Conservation (phyloP, 2,329 filamentous ascomycete species). For the Aschersonia sp. region DNA sequence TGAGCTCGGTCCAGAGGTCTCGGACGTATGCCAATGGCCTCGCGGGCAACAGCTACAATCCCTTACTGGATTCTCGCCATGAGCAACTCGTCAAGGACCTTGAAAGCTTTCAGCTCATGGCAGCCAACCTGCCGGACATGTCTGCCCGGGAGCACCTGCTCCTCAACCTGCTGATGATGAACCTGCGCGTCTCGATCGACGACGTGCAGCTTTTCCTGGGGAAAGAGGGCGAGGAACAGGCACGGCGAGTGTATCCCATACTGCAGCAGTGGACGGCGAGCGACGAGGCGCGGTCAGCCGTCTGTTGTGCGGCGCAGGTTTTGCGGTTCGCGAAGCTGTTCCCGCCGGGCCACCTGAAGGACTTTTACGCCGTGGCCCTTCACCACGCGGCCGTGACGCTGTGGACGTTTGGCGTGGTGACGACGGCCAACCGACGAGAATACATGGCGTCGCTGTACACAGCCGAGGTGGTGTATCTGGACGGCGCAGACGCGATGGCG, state of each 20-base stretch:
- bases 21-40: conserved; percentile 29
- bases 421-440: conserved; percentile 22
- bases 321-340: conserved; percentile 44
- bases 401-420: conserved; percentile 55
- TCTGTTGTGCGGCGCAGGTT: conserved; percentile 57
- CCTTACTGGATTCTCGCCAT: conserved; percentile 39
- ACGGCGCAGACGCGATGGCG: conserved; percentile 36
- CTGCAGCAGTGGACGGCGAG: conserved; percentile 45
- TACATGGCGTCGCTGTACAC: conserved; percentile 16
- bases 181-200: conserved; percentile 49
- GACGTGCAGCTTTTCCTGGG: conserved; percentile 55
- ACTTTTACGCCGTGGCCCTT: conserved; percentile 54
- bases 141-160: conserved; percentile 31
- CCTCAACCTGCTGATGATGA: conserved; percentile 44
- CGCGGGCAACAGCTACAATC: conserved; percentile 21
- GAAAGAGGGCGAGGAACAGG: conserved; percentile 52
- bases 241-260: conserved; percentile 40
- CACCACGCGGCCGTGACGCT: conserved; percentile 55
- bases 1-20: conserved; percentile 32
- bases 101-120: conserved; percentile 27
- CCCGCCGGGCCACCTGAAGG: conserved; percentile 37
- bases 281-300: conserved; percentile 38
- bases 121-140: conserved; percentile 26
- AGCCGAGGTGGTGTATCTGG: conserved; percentile 34
- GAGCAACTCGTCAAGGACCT: conserved; percentile 48